These are phyloP conservation scores for Plasmodium gallinaceum DNA, from an alignment of 169 alveolate species.

Conservation along the genomic window DNA sequence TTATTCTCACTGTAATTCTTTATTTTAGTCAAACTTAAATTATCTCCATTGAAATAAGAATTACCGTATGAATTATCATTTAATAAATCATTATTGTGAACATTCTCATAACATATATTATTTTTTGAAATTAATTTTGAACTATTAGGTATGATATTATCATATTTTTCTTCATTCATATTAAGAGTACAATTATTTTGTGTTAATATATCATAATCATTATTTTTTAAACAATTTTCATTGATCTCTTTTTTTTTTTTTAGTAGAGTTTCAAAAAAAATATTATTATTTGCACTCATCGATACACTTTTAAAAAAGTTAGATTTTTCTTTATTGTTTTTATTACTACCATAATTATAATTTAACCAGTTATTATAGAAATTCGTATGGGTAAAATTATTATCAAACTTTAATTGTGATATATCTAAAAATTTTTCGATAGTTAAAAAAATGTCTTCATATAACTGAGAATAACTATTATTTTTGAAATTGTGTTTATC, in stretches of 20 bases:
- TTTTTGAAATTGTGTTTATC: conserved; percentile 46
- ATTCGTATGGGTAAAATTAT: conserved; percentile 66
- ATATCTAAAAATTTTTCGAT: conserved; percentile 48
- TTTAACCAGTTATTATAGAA: conserved; percentile 45
- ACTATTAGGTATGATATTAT: not conserved
- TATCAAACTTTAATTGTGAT: conserved; percentile 37
- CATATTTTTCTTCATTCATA: not conserved
- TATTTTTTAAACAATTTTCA: not conserved
- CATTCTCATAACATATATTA: not conserved
- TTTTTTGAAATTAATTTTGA: not conserved
- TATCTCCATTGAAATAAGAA: not conserved
- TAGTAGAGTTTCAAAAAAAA: conserved; percentile 11
- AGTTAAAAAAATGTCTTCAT: conserved; percentile 45
- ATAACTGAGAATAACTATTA: conserved; percentile 31
- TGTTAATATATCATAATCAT: not conserved
- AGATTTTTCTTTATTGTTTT: not conserved
- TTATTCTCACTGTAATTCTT: conserved; percentile 1
- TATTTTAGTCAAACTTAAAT: not conserved
- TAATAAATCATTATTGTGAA: not conserved
- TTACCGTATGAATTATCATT: not conserved
- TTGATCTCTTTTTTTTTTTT: conserved; percentile 47
- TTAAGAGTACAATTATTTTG: not conserved
- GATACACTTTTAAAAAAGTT: conserved; percentile 47
- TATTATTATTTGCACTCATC: conserved; percentile 24
- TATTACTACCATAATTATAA: not conserved